Conservation (phyloP, 495 filamentous ascomycete species). For the Arthonia radiata region DNA sequence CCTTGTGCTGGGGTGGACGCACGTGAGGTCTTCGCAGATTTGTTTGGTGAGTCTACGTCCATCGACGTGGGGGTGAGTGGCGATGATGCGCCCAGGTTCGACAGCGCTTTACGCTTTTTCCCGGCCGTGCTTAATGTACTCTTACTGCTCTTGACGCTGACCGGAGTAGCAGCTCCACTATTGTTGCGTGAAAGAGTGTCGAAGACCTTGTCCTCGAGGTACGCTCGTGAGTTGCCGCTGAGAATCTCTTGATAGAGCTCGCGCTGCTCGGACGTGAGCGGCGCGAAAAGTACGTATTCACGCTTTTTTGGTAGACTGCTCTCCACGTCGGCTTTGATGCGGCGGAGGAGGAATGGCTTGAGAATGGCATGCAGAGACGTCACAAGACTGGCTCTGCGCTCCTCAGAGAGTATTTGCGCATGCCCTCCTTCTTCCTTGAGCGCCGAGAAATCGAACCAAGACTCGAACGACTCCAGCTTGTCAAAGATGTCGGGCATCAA, state of each 20-base stretch:
- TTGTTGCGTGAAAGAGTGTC: slow-evolving; percentile 23
- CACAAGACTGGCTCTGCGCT: slow-evolving; percentile 61
- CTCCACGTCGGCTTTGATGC: slow-evolving; percentile 85
- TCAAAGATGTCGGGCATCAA: slow-evolving; percentile 79
- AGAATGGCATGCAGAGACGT: slow-evolving; percentile 76
- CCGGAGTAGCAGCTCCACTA: slow-evolving; percentile 6
- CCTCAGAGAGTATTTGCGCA: slow-evolving; percentile 45
- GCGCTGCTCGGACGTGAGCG: slow-evolving; percentile 64
- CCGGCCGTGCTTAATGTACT: slow-evolving; percentile 17
- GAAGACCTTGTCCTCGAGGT: slow-evolving; percentile 63
- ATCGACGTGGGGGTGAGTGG: too few relatives aligned
- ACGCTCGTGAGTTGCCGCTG: slow-evolving; percentile 51
- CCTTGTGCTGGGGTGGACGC: slow-evolving; percentile 38
- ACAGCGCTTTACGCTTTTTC: slow-evolving; percentile 26
- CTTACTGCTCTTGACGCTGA: slow-evolving; percentile 10
- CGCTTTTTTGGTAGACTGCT: slow-evolving; percentile 76
- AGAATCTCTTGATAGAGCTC: slow-evolving; percentile 74
- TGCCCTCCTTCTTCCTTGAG: slow-evolving; percentile 49
- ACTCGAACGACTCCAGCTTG: slow-evolving; percentile 69
- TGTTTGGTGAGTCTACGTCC: too few relatives aligned
- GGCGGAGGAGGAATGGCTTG: slow-evolving; percentile 69
- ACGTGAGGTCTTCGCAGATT: slow-evolving; percentile 49
- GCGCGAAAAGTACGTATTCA: slow-evolving; percentile 85
- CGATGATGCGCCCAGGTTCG: slow-evolving; percentile 12
- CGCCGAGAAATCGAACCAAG: slow-evolving; percentile 89